Base-by-base conservation (phyloP, 2,329 filamentous ascomycete genomes). In the Alternaria gaisen region DNA sequence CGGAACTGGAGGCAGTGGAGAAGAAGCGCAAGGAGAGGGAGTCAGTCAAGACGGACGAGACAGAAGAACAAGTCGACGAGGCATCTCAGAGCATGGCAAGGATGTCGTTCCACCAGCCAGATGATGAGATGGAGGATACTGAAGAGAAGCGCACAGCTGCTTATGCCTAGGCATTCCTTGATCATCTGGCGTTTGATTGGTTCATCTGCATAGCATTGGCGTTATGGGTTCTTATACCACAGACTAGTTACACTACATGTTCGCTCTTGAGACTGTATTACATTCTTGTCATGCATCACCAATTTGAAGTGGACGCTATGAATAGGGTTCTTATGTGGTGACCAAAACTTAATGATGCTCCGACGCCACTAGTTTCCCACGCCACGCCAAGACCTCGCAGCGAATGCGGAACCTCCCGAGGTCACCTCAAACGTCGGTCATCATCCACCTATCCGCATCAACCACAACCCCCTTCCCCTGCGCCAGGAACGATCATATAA, bases 1-100 rank as follows among this genome's bases (percentile, higher is more conserved):
- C 77, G 12, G 70, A 72, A 56, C 62, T 74, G 16, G 77, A 79
- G 56, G 72, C 72, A 41, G 69, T 69, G 22, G 77, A 78, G 65
- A 73, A 69, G 71, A 79, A 61, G 51, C 65, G 64, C 26, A 68
- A 20, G 34, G 65, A 67, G 56, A 69, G 61, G 75, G 83, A 77
- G 38, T 53, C 61, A 24, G 47, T 30, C 5, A 16, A 56, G 7
- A 18, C 46, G 41, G 40, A 60, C n/a, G 51, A 53, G 30, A 42
- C 64, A 20, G 58, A 58, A 16, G 53, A 66, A 44, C 60, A 59
- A 30, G 56, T 72, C 12, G 61, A 69, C 10, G 58, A 71, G 34
- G 65, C 67, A 10, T 71, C 68, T 10, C 59, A 66, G 28, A 55
- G 56, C 16, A 54, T 72, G 14, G 61, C 64, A 11, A 65, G 48